These are phyloP conservation scores for Leucocoprinus leucothites DNA, from an alignment of 768 basidiomycete genomes.

Conservation along the genomic window DNA sequence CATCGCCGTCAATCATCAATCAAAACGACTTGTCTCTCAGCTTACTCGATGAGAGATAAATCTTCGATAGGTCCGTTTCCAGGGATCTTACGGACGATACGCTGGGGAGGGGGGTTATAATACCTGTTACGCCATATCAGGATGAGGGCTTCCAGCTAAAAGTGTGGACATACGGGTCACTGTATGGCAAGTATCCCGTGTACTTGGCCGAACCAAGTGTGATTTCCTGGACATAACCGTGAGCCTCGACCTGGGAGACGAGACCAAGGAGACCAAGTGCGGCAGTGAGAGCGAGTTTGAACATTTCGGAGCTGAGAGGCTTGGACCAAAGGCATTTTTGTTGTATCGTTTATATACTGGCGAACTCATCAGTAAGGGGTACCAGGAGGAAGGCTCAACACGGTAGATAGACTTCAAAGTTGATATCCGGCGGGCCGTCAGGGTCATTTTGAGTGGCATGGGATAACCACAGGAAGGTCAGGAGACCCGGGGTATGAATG, in stretches of 20 bases:
- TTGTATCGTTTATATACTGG: not conserved
- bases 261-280: slow-evolving; percentile 9
- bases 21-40: not conserved
- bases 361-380: too few relatives aligned
- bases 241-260: slow-evolving; percentile 20
- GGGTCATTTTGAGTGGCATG: not conserved
- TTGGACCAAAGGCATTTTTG: not conserved
- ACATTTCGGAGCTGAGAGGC: slow-evolving; percentile 1
- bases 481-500: not conserved
- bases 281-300: slow-evolving; percentile 4
- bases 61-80: slow-evolving; percentile 38
- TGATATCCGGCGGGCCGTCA: slow-evolving; percentile 1
- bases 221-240: slow-evolving; percentile 37
- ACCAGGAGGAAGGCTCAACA: too few relatives aligned
- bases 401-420: too few relatives aligned
- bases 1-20: not conserved
- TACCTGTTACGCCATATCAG: slow-evolving; percentile 16
- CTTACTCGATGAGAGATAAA: slow-evolving; percentile 32
- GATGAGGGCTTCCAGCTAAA: not conserved
- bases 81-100: slow-evolving; percentile 36
- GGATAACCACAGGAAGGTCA: not conserved
- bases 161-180: slow-evolving; percentile 26
- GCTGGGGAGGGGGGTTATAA: slow-evolving; percentile 28
- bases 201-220: slow-evolving; percentile 30
- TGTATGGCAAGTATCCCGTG: slow-evolving; percentile 35